A percentile compares a stretch with the other conserved stretches of the same genome.
Evolutionary conservation across 768 basidiomycete genomes (phyloP).

Genomic region (Trametes sanguinea): DNA sequence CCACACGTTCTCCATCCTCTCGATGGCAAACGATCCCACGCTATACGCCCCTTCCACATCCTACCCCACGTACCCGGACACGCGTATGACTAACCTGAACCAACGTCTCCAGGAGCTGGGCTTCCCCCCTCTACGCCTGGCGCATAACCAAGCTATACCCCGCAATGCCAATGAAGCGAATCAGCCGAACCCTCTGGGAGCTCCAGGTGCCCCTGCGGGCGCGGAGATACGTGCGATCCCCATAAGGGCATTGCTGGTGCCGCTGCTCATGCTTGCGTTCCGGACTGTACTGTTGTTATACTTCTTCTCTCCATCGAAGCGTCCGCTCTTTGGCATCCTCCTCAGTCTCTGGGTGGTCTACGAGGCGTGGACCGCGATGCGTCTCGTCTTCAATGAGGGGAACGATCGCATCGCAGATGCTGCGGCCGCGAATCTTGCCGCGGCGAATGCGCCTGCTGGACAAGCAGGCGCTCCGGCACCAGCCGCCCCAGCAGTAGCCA

Average conservation of each 20-base stretch:
- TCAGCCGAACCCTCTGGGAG: constrained; percentile 18
- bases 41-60: constrained; percentile 10
- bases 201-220: constrained; percentile 22
- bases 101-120: constrained; percentile 66
- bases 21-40: constrained; percentile 25
- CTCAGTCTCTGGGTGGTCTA: constrained; percentile 72
- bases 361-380: constrained; percentile 73
- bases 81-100: constrained; percentile 47
- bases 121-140: constrained; percentile 51
- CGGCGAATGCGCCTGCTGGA: neutral
- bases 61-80: constrained; percentile 37
- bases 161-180: constrained; percentile 39
- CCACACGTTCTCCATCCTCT: constrained; percentile 54
- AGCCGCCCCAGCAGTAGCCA: neutral
- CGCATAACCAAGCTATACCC: constrained; percentile 28
- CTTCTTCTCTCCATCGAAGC: constrained; percentile 74
- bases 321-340: constrained; percentile 67
- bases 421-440: constrained; percentile 1
- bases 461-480: neutral
- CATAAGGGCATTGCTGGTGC: constrained; percentile 66
- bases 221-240: constrained; percentile 58
- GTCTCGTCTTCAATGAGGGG: constrained; percentile 43
- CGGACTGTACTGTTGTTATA: constrained; percentile 71
- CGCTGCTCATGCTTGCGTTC: constrained; percentile 65
- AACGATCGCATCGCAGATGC: constrained; percentile 24